Evolutionary conservation across 2,329 filamentous ascomycete genomes (phyloP).

Genomic region (Venturia asperata): DNA sequence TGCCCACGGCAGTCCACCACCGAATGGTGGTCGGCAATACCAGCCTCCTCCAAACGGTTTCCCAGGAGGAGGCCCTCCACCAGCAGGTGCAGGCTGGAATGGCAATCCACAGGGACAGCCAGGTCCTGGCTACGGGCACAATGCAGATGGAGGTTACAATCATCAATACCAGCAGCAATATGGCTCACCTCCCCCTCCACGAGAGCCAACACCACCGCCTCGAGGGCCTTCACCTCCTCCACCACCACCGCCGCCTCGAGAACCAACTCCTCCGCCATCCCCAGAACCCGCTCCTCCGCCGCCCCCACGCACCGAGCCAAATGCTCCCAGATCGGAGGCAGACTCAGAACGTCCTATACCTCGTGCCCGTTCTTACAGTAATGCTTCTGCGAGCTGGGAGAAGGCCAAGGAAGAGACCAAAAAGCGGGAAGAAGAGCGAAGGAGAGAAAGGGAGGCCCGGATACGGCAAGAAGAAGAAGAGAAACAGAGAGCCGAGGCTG

Average conservation of each 20-base stretch:
- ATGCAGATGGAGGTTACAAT: conserved; percentile 12
- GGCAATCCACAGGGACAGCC: conserved; percentile 11
- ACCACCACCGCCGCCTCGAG: conserved; percentile 10
- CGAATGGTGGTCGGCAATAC: conserved; percentile 1
- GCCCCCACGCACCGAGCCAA: conserved; percentile 17
- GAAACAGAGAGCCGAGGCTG: conserved; percentile 19
- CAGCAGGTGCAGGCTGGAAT: neutral
- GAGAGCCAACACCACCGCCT: conserved; percentile 13
- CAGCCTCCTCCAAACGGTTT: conserved; percentile 9
- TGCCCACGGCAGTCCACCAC: neutral
- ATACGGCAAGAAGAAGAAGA: conserved; percentile 8
- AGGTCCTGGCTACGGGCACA: conserved; percentile 5
- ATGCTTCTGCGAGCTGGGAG: conserved; percentile 19
- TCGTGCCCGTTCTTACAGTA: conserved; percentile 14
- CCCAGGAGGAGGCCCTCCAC: conserved; percentile 3
- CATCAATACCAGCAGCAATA: conserved; percentile 11
- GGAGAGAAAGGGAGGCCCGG: neutral
- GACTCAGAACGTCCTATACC: conserved; percentile 17
- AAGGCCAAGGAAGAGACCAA: conserved; percentile 20
- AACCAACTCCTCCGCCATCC: conserved; percentile 11
- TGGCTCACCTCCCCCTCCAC: conserved; percentile 2
- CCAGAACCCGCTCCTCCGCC: conserved; percentile 5
- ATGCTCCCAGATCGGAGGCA: conserved; percentile 16
- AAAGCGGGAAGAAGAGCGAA: conserved; percentile 19
- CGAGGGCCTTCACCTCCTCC: conserved; percentile 6